phyloP scores from a whole-genome alignment of 305 asterid species.

The Solanum chacoense region DNA sequence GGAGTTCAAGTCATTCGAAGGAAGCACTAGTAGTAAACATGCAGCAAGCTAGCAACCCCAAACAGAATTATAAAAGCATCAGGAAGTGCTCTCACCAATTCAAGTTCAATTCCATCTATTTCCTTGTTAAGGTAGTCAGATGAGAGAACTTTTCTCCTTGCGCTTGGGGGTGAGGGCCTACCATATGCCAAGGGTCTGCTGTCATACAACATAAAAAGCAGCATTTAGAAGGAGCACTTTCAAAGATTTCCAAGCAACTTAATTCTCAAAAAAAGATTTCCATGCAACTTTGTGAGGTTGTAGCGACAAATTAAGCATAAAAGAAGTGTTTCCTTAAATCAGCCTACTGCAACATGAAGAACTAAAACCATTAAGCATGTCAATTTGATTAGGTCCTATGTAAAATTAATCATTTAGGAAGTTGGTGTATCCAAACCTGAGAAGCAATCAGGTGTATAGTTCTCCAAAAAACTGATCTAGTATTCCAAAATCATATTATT shows the following conservation, averaged over 20 bases:
- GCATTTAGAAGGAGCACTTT: background rate
- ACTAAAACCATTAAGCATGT: background rate
- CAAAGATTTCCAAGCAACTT: background rate
- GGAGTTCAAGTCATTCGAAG: background rate
- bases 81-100: constrained; percentile 37
- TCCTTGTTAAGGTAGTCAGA: constrained; percentile 25
- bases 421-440: background rate
- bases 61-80: background rate
- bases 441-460: background rate
- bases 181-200: constrained; percentile 43
- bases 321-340: background rate
- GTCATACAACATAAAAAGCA: constrained; percentile 14
- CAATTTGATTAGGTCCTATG: background rate
- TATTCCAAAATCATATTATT: background rate
- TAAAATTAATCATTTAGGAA: background rate
- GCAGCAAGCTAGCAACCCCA: background rate
- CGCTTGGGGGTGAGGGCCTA: constrained; percentile 32
- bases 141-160: constrained; percentile 20
- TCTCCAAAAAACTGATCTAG: background rate
- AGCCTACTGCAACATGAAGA: background rate
- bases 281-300: background rate
- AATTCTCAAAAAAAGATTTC: background rate
- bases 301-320: background rate
- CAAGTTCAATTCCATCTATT: constrained; percentile 29
- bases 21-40: background rate